phyloP scores from a whole-genome alignment of 2,329 filamentous ascomycete genomes.

The Diaporthe sp. region DNA sequence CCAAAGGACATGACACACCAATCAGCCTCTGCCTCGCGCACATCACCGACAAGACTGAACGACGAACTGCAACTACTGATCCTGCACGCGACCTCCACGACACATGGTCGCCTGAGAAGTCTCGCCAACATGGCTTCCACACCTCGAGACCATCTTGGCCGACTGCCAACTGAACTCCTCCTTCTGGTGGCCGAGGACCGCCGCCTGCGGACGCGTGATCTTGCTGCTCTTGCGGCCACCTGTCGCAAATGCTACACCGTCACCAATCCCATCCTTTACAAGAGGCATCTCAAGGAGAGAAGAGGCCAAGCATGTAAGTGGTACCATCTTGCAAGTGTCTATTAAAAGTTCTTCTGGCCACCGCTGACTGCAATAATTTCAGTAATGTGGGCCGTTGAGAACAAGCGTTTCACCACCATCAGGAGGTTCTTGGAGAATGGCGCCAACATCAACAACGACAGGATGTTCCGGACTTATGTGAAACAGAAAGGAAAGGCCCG shows the following conservation, averaged over 20 bases:
- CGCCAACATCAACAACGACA: neutral
- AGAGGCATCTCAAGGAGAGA: neutral
- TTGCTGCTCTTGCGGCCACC: neutral
- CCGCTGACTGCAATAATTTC: fast-evolving
- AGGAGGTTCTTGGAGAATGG: neutral
- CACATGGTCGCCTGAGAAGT: neutral
- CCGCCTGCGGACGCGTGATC: neutral
- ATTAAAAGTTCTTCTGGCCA: fast-evolving
- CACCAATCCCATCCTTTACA: neutral
- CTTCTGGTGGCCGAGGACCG: neutral
- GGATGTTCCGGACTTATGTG: neutral
- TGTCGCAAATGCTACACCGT: neutral
- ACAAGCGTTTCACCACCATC: neutral
- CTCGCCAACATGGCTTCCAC: neutral
- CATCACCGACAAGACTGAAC: neutral
- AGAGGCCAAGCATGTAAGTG: neutral
- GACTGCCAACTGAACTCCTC: neutral
- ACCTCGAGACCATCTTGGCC: neutral
- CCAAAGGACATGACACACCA: neutral
- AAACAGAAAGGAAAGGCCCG: neutral
- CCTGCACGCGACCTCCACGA: neutral
- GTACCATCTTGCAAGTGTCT: fast-evolving
- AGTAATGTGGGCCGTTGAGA: neutral
- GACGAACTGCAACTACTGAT: neutral
- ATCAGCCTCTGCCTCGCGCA: neutral